Evolutionary conservation across 495 filamentous ascomycete species (phyloP).

Genomic region (Tuber umbilicatum): DNA sequence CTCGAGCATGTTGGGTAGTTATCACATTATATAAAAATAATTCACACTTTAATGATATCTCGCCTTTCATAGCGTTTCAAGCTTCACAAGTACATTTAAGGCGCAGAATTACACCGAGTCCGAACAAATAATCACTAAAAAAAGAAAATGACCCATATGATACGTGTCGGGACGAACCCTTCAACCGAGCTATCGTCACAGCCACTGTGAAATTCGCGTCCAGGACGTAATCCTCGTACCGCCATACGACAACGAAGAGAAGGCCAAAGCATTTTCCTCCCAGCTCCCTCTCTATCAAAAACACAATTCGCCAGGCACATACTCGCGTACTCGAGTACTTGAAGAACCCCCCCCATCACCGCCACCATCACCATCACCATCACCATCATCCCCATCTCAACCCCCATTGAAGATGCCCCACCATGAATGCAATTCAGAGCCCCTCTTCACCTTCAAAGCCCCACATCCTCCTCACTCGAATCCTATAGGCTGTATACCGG

Average conservation of each 20-base stretch:
- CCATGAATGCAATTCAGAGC: not conserved
- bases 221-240: not conserved
- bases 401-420: not conserved
- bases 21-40: not conserved
- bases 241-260: not conserved
- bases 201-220: not conserved
- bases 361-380: not conserved
- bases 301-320: not conserved
- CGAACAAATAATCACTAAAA: not conserved
- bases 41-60: not conserved
- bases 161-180: not conserved
- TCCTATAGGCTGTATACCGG: not conserved
- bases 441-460: not conserved
- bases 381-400: not conserved
- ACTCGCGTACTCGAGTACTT: too few relatives aligned
- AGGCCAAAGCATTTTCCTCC: not conserved
- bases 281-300: not conserved
- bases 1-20: not conserved
- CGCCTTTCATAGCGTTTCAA: not conserved
- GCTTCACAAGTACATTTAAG: not conserved
- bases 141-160: not conserved
- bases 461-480: not conserved
- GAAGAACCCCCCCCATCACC: too few relatives aligned
- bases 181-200: not conserved
- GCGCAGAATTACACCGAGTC: slow-evolving; percentile 1